These are phyloP conservation scores for Haematococcus sp. DNA, from an alignment of 139 green algal genomes.

Conservation along the genomic window DNA sequence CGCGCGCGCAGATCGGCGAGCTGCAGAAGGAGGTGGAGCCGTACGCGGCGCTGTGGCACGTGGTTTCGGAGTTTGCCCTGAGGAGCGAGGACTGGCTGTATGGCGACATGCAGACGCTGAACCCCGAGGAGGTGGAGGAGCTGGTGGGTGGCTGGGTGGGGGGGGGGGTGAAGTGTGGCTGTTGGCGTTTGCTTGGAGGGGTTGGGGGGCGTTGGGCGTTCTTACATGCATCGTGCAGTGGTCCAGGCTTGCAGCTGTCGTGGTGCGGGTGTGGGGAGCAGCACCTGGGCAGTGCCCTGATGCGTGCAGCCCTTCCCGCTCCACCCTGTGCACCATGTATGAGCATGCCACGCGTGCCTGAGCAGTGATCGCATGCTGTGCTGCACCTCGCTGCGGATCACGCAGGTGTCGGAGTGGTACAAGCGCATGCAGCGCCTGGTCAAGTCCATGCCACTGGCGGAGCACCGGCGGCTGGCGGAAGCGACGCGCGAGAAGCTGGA, in stretches of 20 bases:
- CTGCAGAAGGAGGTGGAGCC: slow-evolving; percentile 42
- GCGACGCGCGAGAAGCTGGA: slow-evolving; percentile 41
- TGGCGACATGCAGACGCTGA: slow-evolving; percentile 35
- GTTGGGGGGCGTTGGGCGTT: no score
- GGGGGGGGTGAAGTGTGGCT: background rate
- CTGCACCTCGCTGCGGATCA: no score
- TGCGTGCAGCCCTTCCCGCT: background rate
- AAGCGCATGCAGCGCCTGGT: slow-evolving; percentile 33
- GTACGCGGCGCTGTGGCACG: slow-evolving; percentile 37
- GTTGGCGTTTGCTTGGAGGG: no score
- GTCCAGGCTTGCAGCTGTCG: no score
- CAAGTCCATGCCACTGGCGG: slow-evolving; percentile 29
- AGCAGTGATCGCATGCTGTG: background rate
- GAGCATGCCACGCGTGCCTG: background rate
- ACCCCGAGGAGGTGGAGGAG: slow-evolving; percentile 48
- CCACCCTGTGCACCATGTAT: no score
- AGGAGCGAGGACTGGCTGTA: slow-evolving; percentile 49
- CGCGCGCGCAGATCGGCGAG: slow-evolving; percentile 2
- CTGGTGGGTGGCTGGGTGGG: slow-evolving; percentile 24
- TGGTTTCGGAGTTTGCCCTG: slow-evolving; percentile 19
- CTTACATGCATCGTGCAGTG: background rate
- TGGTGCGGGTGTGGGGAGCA: no score
- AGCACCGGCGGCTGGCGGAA: slow-evolving; percentile 35
- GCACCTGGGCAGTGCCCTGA: background rate
- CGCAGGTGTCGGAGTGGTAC: slow-evolving; percentile 19